Conservation (phyloP, 331 rosid genomes). For the Ulmus americana region DNA sequence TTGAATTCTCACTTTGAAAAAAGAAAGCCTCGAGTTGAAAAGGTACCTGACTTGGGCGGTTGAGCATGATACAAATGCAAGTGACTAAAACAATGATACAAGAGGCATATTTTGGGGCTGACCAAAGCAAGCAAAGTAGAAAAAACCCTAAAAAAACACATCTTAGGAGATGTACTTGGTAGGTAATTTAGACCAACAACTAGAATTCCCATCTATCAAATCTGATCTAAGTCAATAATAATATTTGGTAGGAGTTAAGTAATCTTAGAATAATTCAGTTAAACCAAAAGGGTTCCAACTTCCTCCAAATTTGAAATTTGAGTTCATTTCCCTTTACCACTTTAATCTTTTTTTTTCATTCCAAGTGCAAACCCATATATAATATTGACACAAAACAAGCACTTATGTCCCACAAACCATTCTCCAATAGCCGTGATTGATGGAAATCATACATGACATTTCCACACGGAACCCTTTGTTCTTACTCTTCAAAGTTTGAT, state of each 20-base stretch:
- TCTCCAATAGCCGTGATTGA: conserved; percentile 54
- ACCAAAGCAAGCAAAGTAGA: not conserved
- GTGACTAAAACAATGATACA: not conserved
- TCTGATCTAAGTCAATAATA: conserved; percentile 21
- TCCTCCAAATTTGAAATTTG: conserved; percentile 25
- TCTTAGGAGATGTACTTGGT: not conserved
- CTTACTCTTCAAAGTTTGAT: conserved; percentile 26
- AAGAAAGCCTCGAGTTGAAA: not conserved
- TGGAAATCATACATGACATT: conserved; percentile 29
- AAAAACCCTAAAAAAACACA: not conserved
- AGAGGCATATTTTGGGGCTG: too few relatives aligned
- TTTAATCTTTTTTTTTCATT: not conserved
- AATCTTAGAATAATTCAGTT: conserved; percentile 25
- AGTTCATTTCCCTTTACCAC: conserved; percentile 7
- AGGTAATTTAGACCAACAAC: conserved; percentile 21
- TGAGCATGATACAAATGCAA: not conserved
- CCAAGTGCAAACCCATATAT: not conserved
- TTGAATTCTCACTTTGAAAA: not conserved
- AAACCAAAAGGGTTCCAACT: conserved; percentile 25
- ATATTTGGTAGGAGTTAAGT: conserved; percentile 15
- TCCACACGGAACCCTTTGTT: conserved; percentile 40
- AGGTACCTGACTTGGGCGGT: not conserved
- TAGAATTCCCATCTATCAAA: not conserved
- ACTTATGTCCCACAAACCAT: conserved; percentile 21
- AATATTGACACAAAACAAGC: conserved; percentile 25